Evolutionary conservation across 352 stramenopile species (phyloP), one percentile per base, ranked within the genome.

Genomic region (Phytophthora citrophthora): DNA sequence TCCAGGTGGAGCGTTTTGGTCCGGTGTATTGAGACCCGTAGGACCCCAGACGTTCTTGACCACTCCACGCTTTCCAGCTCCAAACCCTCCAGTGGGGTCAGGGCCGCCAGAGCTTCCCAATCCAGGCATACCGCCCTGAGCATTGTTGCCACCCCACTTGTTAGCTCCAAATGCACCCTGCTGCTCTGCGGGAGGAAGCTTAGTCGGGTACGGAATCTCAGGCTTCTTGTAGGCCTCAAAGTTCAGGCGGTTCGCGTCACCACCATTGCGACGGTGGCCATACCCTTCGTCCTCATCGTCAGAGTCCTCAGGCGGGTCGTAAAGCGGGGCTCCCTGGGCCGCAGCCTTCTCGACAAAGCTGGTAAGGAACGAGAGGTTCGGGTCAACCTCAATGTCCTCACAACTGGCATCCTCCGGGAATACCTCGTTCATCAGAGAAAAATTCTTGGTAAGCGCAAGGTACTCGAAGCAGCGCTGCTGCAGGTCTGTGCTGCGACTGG

Each of bases 401-500:
- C 90, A 97, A 68, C 88, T 98, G 4, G 97, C 96, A 81, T 99
- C 98, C 46, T 99, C 95, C n/a, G 97, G 98, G 53, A 99, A 97
- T 3, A 94, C 83, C 38, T 93, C 93, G 4, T 75, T 79, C 77
- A 99, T 94, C 2, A 99, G 65, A 13, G 76, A 74, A 32, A 96
- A 88, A 55, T 96, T 93, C 58, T 97, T 98, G 36, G 97, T 90
- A 32, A 99, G 83, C 5, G 86, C 88, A 13, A 99, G 80, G 69
- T 99, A 99, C 87, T 99, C 97, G 54, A 99, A 95, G 77, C 97
- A 99, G n/a, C 97, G 95, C 77, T 99, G 96, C 76, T 99, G 97
- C 26, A 99, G 77, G 68, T 99, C 97, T 29, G 95, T 95, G 75
- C 98, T 97, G 20, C 90, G 88, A 31, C 92, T 99, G 43, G 88